These are phyloP conservation scores for Onygenales sp. DNA, from an alignment of 2,329 filamentous ascomycete species.

Conservation along the genomic window DNA sequence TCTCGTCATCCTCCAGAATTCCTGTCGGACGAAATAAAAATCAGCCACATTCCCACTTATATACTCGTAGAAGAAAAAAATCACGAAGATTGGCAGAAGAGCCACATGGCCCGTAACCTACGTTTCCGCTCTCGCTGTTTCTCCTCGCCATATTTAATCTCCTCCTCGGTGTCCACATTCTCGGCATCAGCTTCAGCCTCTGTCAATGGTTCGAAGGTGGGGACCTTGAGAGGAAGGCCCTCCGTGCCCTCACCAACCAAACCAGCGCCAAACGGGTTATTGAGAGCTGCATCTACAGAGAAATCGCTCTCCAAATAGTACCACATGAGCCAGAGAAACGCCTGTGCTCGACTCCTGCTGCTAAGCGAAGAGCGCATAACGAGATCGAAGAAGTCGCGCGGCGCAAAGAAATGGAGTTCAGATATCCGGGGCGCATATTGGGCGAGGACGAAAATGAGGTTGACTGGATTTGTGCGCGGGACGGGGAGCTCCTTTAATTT, in stretches of 20 bases:
- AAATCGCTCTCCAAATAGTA: constrained; percentile 97
- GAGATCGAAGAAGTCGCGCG: constrained; percentile 88
- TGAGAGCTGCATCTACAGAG: constrained; percentile 71
- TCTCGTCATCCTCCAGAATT: constrained; percentile 41
- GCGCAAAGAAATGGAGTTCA: constrained; percentile 78
- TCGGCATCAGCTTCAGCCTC: constrained; percentile 42
- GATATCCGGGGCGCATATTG: constrained; percentile 85
- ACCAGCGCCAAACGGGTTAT: constrained; percentile 75
- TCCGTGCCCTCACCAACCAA: constrained; percentile 33
- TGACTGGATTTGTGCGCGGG: constrained; percentile 91
- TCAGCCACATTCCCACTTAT: neutral
- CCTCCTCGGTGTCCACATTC: constrained; percentile 40
- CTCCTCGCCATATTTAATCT: constrained; percentile 39
- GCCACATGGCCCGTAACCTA: constrained; percentile 13
- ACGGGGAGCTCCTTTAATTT: constrained; percentile 61
- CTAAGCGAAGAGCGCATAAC: constrained; percentile 82
- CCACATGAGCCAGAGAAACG: constrained; percentile 98
- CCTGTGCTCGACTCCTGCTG: constrained; percentile 71
- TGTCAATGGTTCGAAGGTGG: constrained; percentile 37
- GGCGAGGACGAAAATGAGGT: constrained; percentile 90
- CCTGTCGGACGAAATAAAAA: constrained; percentile 18
- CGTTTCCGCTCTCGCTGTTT: constrained; percentile 41
- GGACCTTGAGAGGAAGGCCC: constrained; percentile 38
- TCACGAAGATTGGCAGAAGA: neutral
- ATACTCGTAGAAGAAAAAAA: neutral